phyloP scores from a whole-genome alignment of 345 rosid genomes.

The Sapria himalayana region DNA sequence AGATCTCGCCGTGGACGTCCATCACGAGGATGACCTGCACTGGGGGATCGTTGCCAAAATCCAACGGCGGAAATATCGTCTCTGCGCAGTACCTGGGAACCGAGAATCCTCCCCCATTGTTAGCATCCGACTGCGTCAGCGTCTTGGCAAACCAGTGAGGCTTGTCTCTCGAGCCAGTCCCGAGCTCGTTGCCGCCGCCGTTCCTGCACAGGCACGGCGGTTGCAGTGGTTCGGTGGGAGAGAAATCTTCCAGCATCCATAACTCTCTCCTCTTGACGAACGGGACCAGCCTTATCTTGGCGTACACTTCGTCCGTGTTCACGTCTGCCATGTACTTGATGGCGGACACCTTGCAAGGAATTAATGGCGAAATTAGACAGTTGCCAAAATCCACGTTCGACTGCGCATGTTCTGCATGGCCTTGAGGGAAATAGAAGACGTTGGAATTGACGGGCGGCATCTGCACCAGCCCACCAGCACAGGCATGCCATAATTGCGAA shows the following conservation, averaged over 20 bases:
- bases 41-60: conserved; percentile 75
- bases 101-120: conserved; percentile 95
- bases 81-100: conserved; percentile 98
- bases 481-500: conserved; percentile 96
- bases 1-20: conserved; percentile 74
- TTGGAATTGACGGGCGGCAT: conserved; percentile 64
- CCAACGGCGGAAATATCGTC: conserved; percentile 77
- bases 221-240: too few species aligned
- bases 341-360: conserved; percentile 41
- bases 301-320: conserved; percentile 82
- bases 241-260: conserved; percentile 15
- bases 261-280: conserved; percentile 15
- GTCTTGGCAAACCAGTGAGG: conserved; percentile 87
- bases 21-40: conserved; percentile 85
- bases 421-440: conserved; percentile 82
- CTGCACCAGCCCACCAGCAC: conserved; percentile 94
- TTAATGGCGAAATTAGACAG: conserved; percentile 24
- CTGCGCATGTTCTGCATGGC: conserved; percentile 80
- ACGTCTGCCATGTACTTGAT: conserved; percentile 69
- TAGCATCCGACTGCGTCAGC: conserved; percentile 88
- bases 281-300: conserved; percentile 44
- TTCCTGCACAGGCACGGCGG: too few species aligned
- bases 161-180: conserved; percentile 41
- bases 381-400: conserved; percentile 33
- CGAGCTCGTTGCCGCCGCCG: too few species aligned